Evolutionary conservation across 495 filamentous ascomycete genomes (phyloP), one percentile per base, ranked within the genome.

Genomic region (Hypoxylon crocopeplum): DNA sequence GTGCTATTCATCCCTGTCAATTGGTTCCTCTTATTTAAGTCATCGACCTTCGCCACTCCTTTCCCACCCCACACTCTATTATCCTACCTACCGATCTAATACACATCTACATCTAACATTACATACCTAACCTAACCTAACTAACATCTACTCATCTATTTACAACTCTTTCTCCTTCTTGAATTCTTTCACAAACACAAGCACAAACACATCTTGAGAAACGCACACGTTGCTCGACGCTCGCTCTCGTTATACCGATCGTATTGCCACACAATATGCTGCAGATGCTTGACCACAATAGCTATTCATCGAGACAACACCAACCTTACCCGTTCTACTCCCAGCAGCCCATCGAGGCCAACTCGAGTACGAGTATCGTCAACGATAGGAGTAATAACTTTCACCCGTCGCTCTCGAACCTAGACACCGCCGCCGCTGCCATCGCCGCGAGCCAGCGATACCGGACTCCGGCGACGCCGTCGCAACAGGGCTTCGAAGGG

Each of bases 391-490:
- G 22, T 20, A 45, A 47, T 45, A 16, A 11, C 22, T 59, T 64
- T 16, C 19, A 54, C 3, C 37, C 37, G 16, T 50, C 62, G 12
- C 72, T 76, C 56, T 70, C 77, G n/a, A 69, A 75, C 27, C 64
- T 78, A 45, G 73, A 78, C 48, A 74, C 65, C 15, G 66, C 69
- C 29, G 68, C 69, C 41, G 64, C 69, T 46, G 64, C 69, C 22
- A 59, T 71, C 47, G 64, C 69, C 42, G 65, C 59, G 19, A 55
- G 59, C 36, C 59, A 70, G 52, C 56, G 47, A 48, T 62, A 57
- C 58, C 71, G 67, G 63, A 64, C 60, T 25, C 59, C 53, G 37
- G 62, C 59, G 37, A 52, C 46, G 36, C 48, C 59, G 39, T 66
- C 62, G 54, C 58, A 49, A 48, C 45, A 49, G 48, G 50, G 44